Conservation (phyloP, 768 basidiomycete species). For the Sutorius australiensis region DNA sequence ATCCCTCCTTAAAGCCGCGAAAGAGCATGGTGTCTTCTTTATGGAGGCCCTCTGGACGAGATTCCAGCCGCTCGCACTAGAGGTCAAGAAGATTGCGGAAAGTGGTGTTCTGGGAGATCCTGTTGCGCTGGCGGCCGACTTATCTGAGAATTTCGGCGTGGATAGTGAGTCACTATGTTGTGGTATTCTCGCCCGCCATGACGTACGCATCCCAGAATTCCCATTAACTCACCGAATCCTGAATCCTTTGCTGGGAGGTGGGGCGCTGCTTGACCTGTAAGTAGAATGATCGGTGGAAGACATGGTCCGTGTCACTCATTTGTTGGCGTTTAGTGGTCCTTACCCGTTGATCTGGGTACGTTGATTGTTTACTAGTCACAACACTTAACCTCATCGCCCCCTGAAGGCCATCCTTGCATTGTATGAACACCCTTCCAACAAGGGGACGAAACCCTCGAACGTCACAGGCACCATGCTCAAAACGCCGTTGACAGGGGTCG, state of each 20-base stretch:
- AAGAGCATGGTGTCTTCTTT: constrained; percentile 76
- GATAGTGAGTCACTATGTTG: constrained; percentile 41
- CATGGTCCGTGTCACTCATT: constrained; percentile 1
- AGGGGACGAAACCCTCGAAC: constrained; percentile 49
- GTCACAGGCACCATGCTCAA: constrained; percentile 73
- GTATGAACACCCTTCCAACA: constrained; percentile 78
- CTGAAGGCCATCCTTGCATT: constrained; percentile 68
- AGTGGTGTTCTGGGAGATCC: constrained; percentile 64
- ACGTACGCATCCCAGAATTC: constrained; percentile 41
- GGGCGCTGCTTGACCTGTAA: constrained; percentile 80
- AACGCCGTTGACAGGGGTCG: constrained; percentile 73
- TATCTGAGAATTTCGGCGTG: constrained; percentile 67
- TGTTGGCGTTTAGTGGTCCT: constrained; percentile 53
- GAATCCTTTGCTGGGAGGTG: constrained; percentile 77
- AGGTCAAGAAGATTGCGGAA: constrained; percentile 61
- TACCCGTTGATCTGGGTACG: constrained; percentile 79
- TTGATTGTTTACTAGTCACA: background rate
- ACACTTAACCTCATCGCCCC: constrained; percentile 10
- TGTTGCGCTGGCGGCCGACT: constrained; percentile 66
- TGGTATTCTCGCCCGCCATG: background rate
- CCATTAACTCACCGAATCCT: constrained; percentile 72
- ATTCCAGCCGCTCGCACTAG: constrained; percentile 66
- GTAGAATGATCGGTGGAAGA: constrained; percentile 24
- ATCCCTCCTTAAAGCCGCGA: constrained; percentile 69
- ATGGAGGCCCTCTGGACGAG: constrained; percentile 94